A percentile compares a stretch with the other conserved stretches of the same genome.
Conservation (phyloP, 371 early-diverging fungal species). For the Lichtheimia ramosa region DNA sequence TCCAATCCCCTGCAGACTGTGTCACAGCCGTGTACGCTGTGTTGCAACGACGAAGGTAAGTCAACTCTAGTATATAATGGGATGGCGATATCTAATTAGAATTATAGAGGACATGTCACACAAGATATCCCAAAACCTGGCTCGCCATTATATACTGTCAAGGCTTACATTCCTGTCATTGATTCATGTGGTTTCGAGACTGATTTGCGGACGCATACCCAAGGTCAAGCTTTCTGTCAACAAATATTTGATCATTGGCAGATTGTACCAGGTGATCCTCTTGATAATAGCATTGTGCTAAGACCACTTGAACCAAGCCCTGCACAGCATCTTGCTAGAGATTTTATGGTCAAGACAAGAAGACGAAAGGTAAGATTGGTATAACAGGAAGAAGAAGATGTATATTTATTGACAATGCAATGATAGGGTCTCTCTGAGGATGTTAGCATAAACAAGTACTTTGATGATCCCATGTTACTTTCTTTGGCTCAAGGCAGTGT, state of each 20-base stretch:
- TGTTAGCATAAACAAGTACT: slow-evolving; percentile 91
- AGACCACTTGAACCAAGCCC: slow-evolving; percentile 89
- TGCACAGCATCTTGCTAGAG: slow-evolving; percentile 87
- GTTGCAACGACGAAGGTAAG: slow-evolving; percentile 83
- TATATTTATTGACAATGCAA: neutral
- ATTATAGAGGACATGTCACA: slow-evolving; percentile 90
- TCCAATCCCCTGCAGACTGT: slow-evolving; percentile 96
- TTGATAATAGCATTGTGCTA: slow-evolving; percentile 85
- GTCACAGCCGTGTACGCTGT: slow-evolving; percentile 95
- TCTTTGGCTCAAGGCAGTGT: slow-evolving; percentile 61
- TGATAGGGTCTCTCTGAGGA: slow-evolving; percentile 80
- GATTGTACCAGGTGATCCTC: slow-evolving; percentile 96
- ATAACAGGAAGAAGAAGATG: too few relatives aligned
- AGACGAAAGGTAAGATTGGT: slow-evolving; percentile 75
- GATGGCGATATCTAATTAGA: neutral
- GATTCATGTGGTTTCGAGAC: slow-evolving; percentile 97
- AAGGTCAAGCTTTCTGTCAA: slow-evolving; percentile 95
- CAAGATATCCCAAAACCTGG: slow-evolving; percentile 95
- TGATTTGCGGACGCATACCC: slow-evolving; percentile 93
- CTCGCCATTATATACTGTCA: slow-evolving; percentile 91
- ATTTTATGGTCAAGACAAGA: slow-evolving; percentile 97
- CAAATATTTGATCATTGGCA: slow-evolving; percentile 98
- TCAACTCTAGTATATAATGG: too few relatives aligned
- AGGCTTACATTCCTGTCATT: slow-evolving; percentile 93
- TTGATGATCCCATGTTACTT: slow-evolving; percentile 89